These are phyloP conservation scores for Pleurotus platypus DNA, from an alignment of 768 basidiomycete genomes.

Conservation along the genomic window DNA sequence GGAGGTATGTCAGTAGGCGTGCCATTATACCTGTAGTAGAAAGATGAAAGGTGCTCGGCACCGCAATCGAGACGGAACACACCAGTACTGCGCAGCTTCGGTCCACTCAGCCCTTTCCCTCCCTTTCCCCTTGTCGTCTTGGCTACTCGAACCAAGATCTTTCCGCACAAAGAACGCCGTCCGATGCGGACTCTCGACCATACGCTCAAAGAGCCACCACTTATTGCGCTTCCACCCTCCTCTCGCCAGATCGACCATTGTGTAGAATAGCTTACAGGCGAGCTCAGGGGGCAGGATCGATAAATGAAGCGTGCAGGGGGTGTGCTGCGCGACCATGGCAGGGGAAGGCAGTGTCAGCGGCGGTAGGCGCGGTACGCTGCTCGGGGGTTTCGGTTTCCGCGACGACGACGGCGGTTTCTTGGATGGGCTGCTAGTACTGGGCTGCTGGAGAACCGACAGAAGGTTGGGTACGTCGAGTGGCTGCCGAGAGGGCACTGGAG, in stretches of 20 bases:
- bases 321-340: conserved; percentile 61
- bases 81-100: conserved; percentile 78
- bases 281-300: conserved; percentile 71
- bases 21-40: conserved; percentile 71
- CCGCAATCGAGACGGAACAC: conserved; percentile 6
- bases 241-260: conserved; percentile 45
- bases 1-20: conserved; percentile 52
- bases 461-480: conserved; percentile 35
- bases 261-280: conserved; percentile 71
- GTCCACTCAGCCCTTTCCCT: conserved; percentile 38
- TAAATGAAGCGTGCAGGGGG: conserved; percentile 71
- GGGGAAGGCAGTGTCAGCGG: conserved; percentile 65
- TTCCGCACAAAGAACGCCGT: conserved; percentile 72
- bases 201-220: conserved; percentile 81
- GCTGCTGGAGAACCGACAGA: conserved; percentile 53
- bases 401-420: neutral
- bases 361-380: conserved; percentile 35
- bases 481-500: neutral
- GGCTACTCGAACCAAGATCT: conserved; percentile 36
- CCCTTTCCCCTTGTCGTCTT: conserved; percentile 25
- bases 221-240: conserved; percentile 64
- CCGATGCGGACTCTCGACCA: conserved; percentile 84
- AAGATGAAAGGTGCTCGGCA: neutral
- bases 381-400: conserved; percentile 26
- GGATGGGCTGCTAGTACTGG: neutral